Evolutionary conservation across 78 protist species (phyloP).

Genomic region (Dictyostelium firmibasis): DNA sequence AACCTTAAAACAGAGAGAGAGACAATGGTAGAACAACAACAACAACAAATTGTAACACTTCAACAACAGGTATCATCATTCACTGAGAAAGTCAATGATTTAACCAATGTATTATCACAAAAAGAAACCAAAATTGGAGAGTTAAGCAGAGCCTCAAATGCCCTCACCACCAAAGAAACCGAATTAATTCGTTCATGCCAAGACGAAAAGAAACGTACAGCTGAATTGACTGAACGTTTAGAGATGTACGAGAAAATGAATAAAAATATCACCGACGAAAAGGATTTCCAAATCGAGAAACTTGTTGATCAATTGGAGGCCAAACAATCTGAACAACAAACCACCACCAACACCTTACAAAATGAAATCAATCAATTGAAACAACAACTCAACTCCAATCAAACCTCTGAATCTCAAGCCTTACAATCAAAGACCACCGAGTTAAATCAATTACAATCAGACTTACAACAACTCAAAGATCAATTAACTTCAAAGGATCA

Average conservation of each 20-base stretch:
- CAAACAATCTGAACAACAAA: not conserved
- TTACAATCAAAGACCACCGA: not conserved
- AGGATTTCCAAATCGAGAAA: slow-evolving; percentile 65
- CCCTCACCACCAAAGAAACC: not conserved
- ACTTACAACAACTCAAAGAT: not conserved
- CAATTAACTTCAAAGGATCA: slow-evolving; percentile 21
- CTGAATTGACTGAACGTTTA: slow-evolving; percentile 1
- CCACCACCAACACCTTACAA: not conserved
- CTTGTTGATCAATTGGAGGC: slow-evolving; percentile 21
- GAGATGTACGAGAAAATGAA: slow-evolving; percentile 20
- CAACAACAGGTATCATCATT: not conserved
- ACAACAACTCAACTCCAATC: not conserved
- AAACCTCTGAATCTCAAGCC: not conserved
- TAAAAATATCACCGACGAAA: not conserved
- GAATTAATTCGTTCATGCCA: not conserved
- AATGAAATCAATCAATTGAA: not conserved
- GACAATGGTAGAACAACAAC: not conserved
- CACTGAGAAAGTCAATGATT: not conserved
- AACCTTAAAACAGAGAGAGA: not conserved
- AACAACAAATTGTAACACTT: not conserved
- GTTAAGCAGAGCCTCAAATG: not conserved
- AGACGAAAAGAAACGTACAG: not conserved
- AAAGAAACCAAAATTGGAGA: slow-evolving; percentile 19
- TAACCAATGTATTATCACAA: slow-evolving; percentile 17
- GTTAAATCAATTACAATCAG: not conserved